Evolutionary conservation across 441 rosid genomes (phyloP), one percentile per base, ranked within the genome.

Genomic region (Isatis lusitanica): DNA sequence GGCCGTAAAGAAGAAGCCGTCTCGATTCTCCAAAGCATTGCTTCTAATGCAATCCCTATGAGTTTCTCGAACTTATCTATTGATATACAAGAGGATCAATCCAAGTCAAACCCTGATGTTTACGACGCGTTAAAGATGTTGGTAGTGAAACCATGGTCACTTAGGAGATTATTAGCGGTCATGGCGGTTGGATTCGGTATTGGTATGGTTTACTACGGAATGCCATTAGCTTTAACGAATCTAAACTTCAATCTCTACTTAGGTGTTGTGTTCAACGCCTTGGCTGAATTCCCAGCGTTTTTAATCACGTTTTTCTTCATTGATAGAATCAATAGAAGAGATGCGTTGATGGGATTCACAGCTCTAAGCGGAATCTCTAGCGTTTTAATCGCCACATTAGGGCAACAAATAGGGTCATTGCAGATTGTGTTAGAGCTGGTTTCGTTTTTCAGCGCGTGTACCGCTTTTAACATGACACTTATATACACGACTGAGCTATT

Each of bases 161-260:
- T 79, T 11, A 61, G 61, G 55, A 83, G 96, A 64, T 51, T 90
- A 10, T 58, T 64, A 0, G 58, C 75, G 2, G 70, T 80, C 9
- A 83, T 79, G 87, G 26, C 71, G 2, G 52, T 75, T 2, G 90
- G 85, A 31, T 79, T 87, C 35, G 96, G 96, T 15, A 67, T 74
- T 3, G 97, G 97, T 36, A 50, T 85, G 80, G 87, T 85, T 13
- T 90, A 88, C 36, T 90, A 85, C 38, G 94, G 94, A 17, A 87
- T 92, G 96, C 93, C 94, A 26, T 71, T 92, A 71, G 81, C 89
- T 16, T 82, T 90, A 7, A 77, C 83, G 21, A 82, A 84, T 69
- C 70, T 90, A 18, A 66, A 82, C 6, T 85, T 85, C 57, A 81
- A 87, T 73, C 83, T 87, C 10, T 90, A 90, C 83, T 63, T 84